A percentile compares a stretch with the other conserved stretches of the same genome.
These are phyloP conservation scores for Irpex sp. DNA, from an alignment of 1,284 basidiomycete genomes.

Conservation along the genomic window DNA sequence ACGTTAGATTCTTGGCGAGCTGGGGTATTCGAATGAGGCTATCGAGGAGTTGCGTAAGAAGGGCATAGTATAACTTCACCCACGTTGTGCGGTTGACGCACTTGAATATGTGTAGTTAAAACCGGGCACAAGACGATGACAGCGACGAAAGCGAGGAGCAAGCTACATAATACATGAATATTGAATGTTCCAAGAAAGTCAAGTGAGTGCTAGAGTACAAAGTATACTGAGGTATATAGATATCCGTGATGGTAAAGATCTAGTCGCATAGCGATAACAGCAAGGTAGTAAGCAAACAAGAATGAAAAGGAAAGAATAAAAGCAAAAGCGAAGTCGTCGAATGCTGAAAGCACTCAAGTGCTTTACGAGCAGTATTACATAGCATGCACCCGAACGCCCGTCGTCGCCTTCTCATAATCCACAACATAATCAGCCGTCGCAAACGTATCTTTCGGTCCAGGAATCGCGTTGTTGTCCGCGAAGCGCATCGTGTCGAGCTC, in stretches of 20 bases:
- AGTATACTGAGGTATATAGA: not conserved
- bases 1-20: slow-evolving; percentile 55
- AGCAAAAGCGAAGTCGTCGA: not conserved
- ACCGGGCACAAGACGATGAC: too few relatives aligned
- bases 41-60: slow-evolving; percentile 51
- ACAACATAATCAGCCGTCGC: not conserved
- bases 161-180: not conserved
- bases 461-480: slow-evolving; percentile 4
- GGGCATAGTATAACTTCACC: slow-evolving; percentile 18
- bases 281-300: not conserved
- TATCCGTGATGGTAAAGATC: too few relatives aligned
- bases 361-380: too few relatives aligned
- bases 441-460: not conserved
- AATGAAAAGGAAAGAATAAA: not conserved
- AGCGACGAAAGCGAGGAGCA: too few relatives aligned
- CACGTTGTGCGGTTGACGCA: not conserved
- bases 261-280: not conserved
- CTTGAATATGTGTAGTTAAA: not conserved
- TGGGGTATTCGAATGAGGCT: slow-evolving; percentile 60
- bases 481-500: slow-evolving; percentile 14
- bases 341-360: not conserved
- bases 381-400: too few relatives aligned
- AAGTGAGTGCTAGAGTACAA: not conserved
- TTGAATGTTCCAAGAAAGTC: not conserved
- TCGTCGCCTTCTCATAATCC: not conserved